Percentiles rank a stretch among this genome's conserved stretches.
Evolutionary conservation across 1,139 yeast species (phyloP).

Genomic region (Saccharomycopsis phalli): DNA sequence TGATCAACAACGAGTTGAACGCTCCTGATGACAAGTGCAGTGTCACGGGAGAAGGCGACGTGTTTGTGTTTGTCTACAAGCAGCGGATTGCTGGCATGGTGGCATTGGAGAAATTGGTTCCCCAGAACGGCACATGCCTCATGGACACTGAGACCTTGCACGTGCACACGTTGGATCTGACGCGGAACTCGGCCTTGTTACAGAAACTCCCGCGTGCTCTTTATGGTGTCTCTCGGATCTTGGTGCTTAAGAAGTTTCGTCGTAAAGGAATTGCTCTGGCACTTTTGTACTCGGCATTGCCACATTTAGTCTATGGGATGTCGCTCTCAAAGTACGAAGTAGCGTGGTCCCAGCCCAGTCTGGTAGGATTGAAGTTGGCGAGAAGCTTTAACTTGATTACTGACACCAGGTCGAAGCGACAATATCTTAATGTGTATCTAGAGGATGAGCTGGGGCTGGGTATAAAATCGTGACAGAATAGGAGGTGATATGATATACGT

Average conservation of each 20-base stretch:
- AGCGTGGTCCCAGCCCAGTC: constrained; percentile 70
- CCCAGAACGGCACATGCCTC: constrained; percentile 3
- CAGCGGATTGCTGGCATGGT: constrained; percentile 45
- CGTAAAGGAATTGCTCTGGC: constrained; percentile 39
- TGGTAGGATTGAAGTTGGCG: constrained; percentile 51
- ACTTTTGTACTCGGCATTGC: constrained; percentile 36
- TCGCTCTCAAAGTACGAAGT: constrained; percentile 34
- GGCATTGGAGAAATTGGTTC: constrained; percentile 31
- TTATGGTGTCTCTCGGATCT: constrained; percentile 58
- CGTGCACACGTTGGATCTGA: constrained; percentile 3
- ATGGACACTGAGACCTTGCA: constrained; percentile 17
- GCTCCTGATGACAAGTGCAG: constrained; percentile 39
- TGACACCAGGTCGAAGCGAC: constrained; percentile 7
- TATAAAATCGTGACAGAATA: too few species aligned
- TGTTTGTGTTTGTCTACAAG: constrained; percentile 37
- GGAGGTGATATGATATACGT: too few species aligned
- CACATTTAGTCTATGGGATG: constrained; percentile 45
- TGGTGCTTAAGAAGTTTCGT: constrained; percentile 49
- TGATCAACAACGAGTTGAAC: constrained; percentile 52
- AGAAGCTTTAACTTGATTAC: constrained; percentile 31
- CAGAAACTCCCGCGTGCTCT: constrained; percentile 14
- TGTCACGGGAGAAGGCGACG: constrained; percentile 32
- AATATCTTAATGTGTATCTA: constrained; percentile 16
- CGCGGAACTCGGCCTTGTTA: background rate
- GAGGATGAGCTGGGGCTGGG: constrained; percentile 7